Evolutionary conservation across 1,284 basidiomycete genomes (phyloP).

Genomic region (Sparassis latifolia): DNA sequence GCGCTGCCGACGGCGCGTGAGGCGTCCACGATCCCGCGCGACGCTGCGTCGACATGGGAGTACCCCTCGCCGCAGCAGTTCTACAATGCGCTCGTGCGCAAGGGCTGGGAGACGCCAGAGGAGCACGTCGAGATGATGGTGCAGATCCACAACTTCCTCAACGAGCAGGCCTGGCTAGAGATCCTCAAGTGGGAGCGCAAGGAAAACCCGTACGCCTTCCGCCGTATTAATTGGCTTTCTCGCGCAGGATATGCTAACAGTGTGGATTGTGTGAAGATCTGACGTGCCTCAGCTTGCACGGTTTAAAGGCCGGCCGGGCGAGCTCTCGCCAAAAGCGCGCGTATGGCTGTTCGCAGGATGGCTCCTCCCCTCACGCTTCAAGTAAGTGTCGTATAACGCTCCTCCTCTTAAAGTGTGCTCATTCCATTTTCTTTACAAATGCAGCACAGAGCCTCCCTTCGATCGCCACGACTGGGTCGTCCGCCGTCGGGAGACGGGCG

Average conservation of each 20-base stretch:
- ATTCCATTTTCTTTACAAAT: background rate
- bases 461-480: constrained; percentile 99
- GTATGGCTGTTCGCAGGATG: constrained; percentile 82
- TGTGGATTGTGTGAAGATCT: constrained; percentile 23
- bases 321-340: constrained; percentile 84
- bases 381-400: constrained; percentile 42
- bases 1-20: constrained; percentile 73
- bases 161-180: constrained; percentile 95
- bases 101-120: constrained; percentile 97
- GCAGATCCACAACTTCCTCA: constrained; percentile 96
- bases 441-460: constrained; percentile 86
- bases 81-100: constrained; percentile 94
- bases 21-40: constrained; percentile 83
- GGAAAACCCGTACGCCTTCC: constrained; percentile 42
- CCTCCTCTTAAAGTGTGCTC: background rate
- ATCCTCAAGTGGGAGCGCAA: constrained; percentile 91
- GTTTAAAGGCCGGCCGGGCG: constrained; percentile 89
- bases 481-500: constrained; percentile 64
- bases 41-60: constrained; percentile 69
- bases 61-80: constrained; percentile 99
- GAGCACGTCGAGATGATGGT: constrained; percentile 97
- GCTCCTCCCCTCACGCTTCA: constrained; percentile 85
- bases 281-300: constrained; percentile 68
- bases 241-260: too few species aligned
- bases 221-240: background rate